Conservation (phyloP, 208 protist genomes). For the Wallacemonas sp. region DNA sequence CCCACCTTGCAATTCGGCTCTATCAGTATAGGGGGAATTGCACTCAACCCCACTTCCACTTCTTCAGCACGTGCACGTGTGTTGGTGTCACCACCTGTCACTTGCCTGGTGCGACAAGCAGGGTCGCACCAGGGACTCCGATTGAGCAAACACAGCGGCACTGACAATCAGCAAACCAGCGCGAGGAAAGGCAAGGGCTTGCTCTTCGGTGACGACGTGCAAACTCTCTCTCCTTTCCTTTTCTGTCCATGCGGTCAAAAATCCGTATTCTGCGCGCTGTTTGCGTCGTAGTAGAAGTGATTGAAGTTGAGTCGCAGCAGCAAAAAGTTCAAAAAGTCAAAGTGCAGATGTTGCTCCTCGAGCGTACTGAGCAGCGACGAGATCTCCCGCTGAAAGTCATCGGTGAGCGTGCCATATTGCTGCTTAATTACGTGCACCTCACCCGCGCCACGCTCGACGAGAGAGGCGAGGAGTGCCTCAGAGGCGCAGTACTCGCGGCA, state of each 20-base stretch:
- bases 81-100: no score
- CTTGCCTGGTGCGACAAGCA: no score
- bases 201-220: no score
- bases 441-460: conserved; percentile 61
- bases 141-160: no score
- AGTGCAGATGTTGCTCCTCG: conserved; percentile 70
- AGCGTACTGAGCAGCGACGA: conserved; percentile 58
- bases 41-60: no score
- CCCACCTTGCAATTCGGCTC: no score
- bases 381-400: conserved; percentile 69
- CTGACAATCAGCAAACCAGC: no score
- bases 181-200: no score
- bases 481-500: conserved; percentile 60
- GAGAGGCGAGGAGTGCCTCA: conserved; percentile 58
- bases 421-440: conserved; percentile 56
- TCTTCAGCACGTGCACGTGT: no score
- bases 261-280: conserved; percentile 43
- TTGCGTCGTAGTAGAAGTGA: conserved; percentile 59
- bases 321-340: conserved; percentile 77
- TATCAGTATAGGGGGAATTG: no score
- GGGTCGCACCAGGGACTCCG: no score
- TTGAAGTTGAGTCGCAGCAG: conserved; percentile 77
- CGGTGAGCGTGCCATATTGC: conserved; percentile 52
- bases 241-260: conserved; percentile 33
- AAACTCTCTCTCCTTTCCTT: no score